Evolutionary conservation across 352 stramenopile genomes (phyloP).

Genomic region (Phytophthora tubulina): DNA sequence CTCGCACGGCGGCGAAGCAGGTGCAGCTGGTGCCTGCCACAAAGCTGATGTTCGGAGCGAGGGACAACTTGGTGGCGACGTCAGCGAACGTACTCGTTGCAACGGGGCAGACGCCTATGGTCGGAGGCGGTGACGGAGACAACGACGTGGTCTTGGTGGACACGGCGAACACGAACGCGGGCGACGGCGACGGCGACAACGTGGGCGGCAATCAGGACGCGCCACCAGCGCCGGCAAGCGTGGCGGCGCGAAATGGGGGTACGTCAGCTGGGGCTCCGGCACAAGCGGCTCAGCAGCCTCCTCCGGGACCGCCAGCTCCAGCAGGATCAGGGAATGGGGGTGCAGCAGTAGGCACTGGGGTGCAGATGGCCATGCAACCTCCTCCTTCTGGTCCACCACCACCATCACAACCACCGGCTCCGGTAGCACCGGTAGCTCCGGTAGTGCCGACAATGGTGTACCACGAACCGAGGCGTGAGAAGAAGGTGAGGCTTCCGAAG

Average conservation of each 20-base stretch:
- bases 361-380: not conserved
- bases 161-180: too few relatives aligned
- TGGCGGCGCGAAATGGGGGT: too few relatives aligned
- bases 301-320: not conserved
- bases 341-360: not conserved
- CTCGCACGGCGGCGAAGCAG: not conserved
- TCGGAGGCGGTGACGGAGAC: not conserved
- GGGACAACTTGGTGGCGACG: not conserved
- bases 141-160: not conserved
- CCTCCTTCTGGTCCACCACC: not conserved
- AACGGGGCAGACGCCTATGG: not conserved
- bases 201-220: too few relatives aligned
- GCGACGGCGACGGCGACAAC: too few relatives aligned
- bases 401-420: not conserved
- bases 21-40: not conserved
- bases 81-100: not conserved
- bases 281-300: too few relatives aligned
- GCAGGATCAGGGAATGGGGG: not conserved
- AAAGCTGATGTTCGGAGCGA: not conserved
- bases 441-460: conserved; percentile 2
- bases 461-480: not conserved
- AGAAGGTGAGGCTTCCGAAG: not conserved
- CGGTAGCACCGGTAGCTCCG: not conserved
- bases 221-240: too few relatives aligned
- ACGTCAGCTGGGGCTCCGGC: too few relatives aligned